Evolutionary conservation across 2,329 filamentous ascomycete species (phyloP).

Genomic region (Talaromyces sp.): DNA sequence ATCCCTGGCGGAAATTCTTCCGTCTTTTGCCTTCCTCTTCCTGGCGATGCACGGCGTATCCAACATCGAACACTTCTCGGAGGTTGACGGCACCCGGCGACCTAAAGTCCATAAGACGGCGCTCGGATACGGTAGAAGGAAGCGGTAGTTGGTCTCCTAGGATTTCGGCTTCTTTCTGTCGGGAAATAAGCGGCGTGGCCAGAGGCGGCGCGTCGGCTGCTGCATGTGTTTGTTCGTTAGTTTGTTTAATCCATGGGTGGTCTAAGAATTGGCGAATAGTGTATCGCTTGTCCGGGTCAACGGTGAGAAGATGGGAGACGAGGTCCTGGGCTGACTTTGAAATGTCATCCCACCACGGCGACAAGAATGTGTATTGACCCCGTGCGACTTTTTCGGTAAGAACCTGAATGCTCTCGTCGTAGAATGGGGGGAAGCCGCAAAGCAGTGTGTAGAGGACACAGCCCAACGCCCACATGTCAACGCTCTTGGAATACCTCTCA

Average conservation of each 20-base stretch:
- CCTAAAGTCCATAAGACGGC: slow-evolving; percentile 76
- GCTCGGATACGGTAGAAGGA: slow-evolving; percentile 50
- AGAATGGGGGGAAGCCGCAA: slow-evolving; percentile 96
- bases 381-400: slow-evolving; percentile 96
- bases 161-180: slow-evolving; percentile 51
- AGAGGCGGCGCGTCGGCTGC: slow-evolving; percentile 66
- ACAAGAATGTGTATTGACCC: slow-evolving; percentile 95
- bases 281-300: slow-evolving; percentile 92
- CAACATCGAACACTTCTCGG: slow-evolving; percentile 94
- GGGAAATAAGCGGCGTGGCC: slow-evolving; percentile 58
- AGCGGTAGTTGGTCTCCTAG: slow-evolving; percentile 45
- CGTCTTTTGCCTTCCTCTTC: slow-evolving; percentile 92
- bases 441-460: slow-evolving; percentile 96
- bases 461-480: slow-evolving; percentile 98
- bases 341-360: slow-evolving; percentile 99
- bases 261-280: slow-evolving; percentile 87
- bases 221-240: slow-evolving; percentile 62
- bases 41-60: slow-evolving; percentile 95
- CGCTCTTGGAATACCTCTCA: slow-evolving; percentile 95
- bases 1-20: slow-evolving; percentile 73
- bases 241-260: slow-evolving; percentile 87
- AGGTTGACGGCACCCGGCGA: slow-evolving; percentile 93
- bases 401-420: slow-evolving; percentile 95
- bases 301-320: slow-evolving; percentile 86
- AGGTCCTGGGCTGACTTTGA: slow-evolving; percentile 92